Evolutionary conservation across 2,329 filamentous ascomycete genomes (phyloP).

Genomic region (Alternaria alternata): DNA sequence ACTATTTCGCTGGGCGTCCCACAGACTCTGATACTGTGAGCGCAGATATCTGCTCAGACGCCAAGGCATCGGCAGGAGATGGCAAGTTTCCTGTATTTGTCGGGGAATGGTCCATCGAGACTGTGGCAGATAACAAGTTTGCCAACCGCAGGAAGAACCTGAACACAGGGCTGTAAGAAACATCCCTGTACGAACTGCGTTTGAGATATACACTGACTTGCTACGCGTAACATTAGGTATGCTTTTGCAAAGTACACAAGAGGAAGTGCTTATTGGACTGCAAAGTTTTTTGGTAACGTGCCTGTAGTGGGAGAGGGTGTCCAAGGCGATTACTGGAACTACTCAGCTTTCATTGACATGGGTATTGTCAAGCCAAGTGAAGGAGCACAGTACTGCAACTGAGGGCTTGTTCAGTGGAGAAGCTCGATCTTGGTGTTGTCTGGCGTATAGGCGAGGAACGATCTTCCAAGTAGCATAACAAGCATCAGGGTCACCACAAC

Average conservation of each 20-base stretch:
- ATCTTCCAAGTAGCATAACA: too few species aligned
- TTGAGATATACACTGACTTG: too few species aligned
- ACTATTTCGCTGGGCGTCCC: constrained; percentile 32
- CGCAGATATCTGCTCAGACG: background rate
- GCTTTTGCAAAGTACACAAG: background rate
- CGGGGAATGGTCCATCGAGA: background rate
- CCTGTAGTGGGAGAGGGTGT: background rate
- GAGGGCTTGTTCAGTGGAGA: too few species aligned
- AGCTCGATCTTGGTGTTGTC: too few species aligned
- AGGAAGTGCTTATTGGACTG: background rate
- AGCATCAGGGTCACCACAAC: background rate
- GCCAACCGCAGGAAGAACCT: background rate
- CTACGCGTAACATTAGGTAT: too few species aligned
- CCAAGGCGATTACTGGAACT: background rate
- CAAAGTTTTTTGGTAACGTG: background rate
- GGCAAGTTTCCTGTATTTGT: background rate
- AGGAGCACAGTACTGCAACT: background rate
- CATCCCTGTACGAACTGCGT: too few species aligned
- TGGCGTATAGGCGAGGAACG: too few species aligned
- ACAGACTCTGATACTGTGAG: constrained; percentile 20
- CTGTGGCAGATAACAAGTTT: background rate
- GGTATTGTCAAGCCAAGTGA: background rate
- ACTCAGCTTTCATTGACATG: constrained; percentile 1
- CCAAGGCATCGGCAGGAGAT: background rate
- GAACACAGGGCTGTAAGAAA: background rate